These are phyloP conservation scores for Chaetomium olivaceum DNA, from an alignment of 2,329 filamentous ascomycete species.

Conservation along the genomic window DNA sequence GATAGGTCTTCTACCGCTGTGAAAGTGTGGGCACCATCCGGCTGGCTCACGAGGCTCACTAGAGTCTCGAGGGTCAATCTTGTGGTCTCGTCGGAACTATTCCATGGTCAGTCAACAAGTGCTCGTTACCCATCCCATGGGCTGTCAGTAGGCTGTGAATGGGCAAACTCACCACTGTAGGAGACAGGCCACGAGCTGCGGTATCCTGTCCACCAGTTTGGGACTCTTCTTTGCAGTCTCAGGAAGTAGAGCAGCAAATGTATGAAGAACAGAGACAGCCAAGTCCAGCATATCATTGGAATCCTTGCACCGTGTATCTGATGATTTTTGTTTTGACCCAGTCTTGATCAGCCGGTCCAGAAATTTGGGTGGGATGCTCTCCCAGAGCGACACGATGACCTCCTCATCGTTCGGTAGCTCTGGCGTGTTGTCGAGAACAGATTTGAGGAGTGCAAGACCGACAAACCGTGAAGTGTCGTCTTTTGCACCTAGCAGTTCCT, in stretches of 20 bases:
- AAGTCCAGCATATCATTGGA: slow-evolving; percentile 63
- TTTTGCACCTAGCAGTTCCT: slow-evolving; percentile 56
- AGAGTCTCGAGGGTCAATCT: slow-evolving; percentile 58
- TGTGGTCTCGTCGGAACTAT: slow-evolving; percentile 55
- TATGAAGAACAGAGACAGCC: slow-evolving; percentile 63
- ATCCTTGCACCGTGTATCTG: slow-evolving; percentile 43
- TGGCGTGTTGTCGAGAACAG: slow-evolving; percentile 62
- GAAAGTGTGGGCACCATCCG: slow-evolving; percentile 52
- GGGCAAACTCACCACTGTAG: slow-evolving; percentile 51
- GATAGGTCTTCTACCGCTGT: slow-evolving; percentile 53
- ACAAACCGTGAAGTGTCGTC: slow-evolving; percentile 70
- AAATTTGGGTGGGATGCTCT: slow-evolving; percentile 61
- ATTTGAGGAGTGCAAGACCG: slow-evolving; percentile 65
- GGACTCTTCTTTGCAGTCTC: slow-evolving; percentile 45
- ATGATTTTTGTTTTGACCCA: slow-evolving; percentile 40
- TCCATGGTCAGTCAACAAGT: slow-evolving; percentile 3
- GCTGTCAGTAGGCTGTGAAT: neutral
- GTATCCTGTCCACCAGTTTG: slow-evolving; percentile 55
- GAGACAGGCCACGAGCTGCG: slow-evolving; percentile 54
- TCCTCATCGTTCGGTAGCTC: slow-evolving; percentile 51
- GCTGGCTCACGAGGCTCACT: slow-evolving; percentile 54
- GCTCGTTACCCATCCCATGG: neutral
- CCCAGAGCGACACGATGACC: slow-evolving; percentile 56
- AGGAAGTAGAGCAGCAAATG: slow-evolving; percentile 60
- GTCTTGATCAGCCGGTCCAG: slow-evolving; percentile 63